Percentiles rank a stretch among this genome's conserved stretches.
phyloP scores from a whole-genome alignment of 169 alveolate species.

The Babesia caballi region DNA sequence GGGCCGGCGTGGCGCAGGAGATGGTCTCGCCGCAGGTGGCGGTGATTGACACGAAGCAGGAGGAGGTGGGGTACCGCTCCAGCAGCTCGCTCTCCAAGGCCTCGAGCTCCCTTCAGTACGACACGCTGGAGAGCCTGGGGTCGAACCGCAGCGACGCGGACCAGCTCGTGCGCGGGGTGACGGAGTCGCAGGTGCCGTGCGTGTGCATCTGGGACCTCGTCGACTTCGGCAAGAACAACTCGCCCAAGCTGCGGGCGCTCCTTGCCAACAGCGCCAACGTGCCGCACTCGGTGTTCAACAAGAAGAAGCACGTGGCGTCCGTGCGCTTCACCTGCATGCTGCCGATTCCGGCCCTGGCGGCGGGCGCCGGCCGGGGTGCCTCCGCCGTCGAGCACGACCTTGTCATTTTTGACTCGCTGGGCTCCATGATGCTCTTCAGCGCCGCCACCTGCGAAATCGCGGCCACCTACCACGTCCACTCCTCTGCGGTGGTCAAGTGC shows the following conservation, averaged over 20 bases:
- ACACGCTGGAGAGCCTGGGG: background rate
- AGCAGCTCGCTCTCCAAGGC: slow-evolving; percentile 1
- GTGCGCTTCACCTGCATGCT: slow-evolving; percentile 34
- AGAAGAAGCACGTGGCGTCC: slow-evolving; percentile 12
- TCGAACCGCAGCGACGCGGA: background rate
- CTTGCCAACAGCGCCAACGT: slow-evolving; percentile 25
- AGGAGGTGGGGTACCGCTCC: background rate
- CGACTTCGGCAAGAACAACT: slow-evolving; percentile 37
- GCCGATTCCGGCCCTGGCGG: background rate
- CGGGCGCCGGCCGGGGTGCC: background rate
- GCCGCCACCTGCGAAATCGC: slow-evolving; percentile 23
- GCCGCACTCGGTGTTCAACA: slow-evolving; percentile 11
- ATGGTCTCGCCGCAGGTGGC: slow-evolving; percentile 5
- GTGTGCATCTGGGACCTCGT: slow-evolving; percentile 63
- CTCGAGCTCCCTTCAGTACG: background rate
- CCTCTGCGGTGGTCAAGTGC: slow-evolving; percentile 31
- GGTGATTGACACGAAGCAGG: slow-evolving; percentile 1
- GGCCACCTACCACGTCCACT: slow-evolving; percentile 14
- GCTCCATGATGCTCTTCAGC: slow-evolving; percentile 46
- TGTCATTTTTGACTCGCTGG: slow-evolving; percentile 41
- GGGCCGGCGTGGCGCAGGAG: slow-evolving; percentile 33
- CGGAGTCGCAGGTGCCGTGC: slow-evolving; percentile 24
- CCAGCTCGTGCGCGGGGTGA: slow-evolving; percentile 3
- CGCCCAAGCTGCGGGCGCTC: slow-evolving; percentile 40
- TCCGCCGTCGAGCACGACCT: slow-evolving; percentile 30